Percentiles rank a stretch among this genome's conserved stretches.
phyloP scores from a whole-genome alignment of 805 yeast genomes.

The Teunomyces panamensis region DNA sequence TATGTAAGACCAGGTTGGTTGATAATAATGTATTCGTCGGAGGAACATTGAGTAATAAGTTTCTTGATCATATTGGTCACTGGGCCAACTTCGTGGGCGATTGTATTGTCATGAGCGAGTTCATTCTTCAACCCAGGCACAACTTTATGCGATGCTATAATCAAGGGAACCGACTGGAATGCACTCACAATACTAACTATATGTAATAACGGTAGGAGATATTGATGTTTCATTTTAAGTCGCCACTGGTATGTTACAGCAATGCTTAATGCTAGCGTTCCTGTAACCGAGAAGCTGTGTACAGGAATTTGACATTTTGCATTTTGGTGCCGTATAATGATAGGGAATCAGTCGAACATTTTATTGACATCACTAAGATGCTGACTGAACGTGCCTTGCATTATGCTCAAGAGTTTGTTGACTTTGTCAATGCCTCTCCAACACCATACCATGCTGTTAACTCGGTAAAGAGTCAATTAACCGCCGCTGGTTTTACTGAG shows the following conservation, averaged over 20 bases:
- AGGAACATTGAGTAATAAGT: conserved; percentile 36
- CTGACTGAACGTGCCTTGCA: conserved; percentile 15
- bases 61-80: conserved; percentile 35
- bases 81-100: conserved; percentile 19
- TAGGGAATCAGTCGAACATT: neutral
- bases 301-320: neutral
- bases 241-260: neutral
- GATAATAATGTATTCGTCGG: conserved; percentile 36
- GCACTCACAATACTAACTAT: neutral
- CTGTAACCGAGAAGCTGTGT: neutral
- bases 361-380: neutral
- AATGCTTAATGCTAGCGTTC: neutral
- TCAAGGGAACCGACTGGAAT: conserved; percentile 23
- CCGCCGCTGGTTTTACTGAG: conserved; percentile 66
- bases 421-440: conserved; percentile 80
- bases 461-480: conserved; percentile 53
- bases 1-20: conserved; percentile 38
- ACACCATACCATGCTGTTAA: conserved; percentile 93
- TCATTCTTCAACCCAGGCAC: conserved; percentile 29
- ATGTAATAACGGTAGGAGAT: neutral
- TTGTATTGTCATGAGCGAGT: conserved; percentile 13
- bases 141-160: conserved; percentile 40
- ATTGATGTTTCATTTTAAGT: neutral
- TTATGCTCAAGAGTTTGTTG: conserved; percentile 61
- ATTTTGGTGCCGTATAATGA: neutral